Base-by-base conservation (phyloP, 495 filamentous ascomycete species). In the Durotheca rogersii region DNA sequence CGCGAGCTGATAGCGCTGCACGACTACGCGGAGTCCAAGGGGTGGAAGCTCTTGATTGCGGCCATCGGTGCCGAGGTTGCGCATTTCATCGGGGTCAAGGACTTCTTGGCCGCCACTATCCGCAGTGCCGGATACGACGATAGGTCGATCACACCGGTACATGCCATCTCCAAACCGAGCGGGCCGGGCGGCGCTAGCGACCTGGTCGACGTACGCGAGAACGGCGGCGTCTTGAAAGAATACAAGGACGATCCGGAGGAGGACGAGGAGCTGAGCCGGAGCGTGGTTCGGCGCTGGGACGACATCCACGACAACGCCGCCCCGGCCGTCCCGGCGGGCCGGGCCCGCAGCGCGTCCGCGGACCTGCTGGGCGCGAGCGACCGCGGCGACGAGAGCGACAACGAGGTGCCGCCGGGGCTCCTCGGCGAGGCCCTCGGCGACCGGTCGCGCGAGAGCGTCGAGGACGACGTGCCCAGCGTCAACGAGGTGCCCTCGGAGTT, bases 1-100 rank as follows among this genome's bases (percentile, higher is more conserved):
- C 40, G 50, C 2, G 74, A 77, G 7, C 62, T 96, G n/a, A 81
- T 85, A 42, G 68, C 75, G 27, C 76, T 74, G 5, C 60, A 85
- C n/a, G 74, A 78, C 11, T 67, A 77, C 25, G 86, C 84, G 0
- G 76, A 85, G 43, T 74, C 78, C 3, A 79, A 78, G 44, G 79
- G 82, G 5, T 98, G 93, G 93, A 96, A 88, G 31, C 68, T 97
- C 18, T 74, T 98, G 17, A 81, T 96, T 16, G 92, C 86, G 47
- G 90, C 88, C 47, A 84, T 96, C 49, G 86, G 90, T 3, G 89
- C 93, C 1, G 93, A 98, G 60, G 65, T 95, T 3, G 87, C 92
- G 56, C 91, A 94, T 6, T 81, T 96, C 42, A 74, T 68, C 40
- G 83, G 90, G 59, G 87, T 85, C 7, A 75, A 79, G 45, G 69